Evolutionary conservation across 2,329 filamentous ascomycete species (phyloP), one percentile per base, ranked within the genome.

Genomic region (Lasiodiplodia gonubiensis): DNA sequence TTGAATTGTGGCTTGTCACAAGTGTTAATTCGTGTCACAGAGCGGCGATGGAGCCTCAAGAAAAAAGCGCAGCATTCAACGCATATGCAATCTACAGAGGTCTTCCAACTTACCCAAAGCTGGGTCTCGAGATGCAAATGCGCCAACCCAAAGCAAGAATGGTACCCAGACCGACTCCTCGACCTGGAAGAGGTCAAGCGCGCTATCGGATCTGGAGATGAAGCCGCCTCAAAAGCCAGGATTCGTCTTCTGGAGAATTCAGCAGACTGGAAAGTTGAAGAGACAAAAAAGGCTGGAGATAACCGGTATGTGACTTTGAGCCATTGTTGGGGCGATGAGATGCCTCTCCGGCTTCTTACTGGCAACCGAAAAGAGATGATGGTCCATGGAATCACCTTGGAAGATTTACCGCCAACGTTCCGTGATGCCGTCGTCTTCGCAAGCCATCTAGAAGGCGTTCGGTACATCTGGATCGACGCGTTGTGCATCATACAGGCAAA

Each of bases 51-150:
- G 16, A 4, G 57, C 3, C n/a, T 39, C 8, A 59, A 18, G 55
- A 42, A 8, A 33, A 21, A 12, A 18, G 54, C 48, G 1, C 64
- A 52, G 11, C 48, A 25, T 10, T 65, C 68, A 12, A 23, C 27
- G 23, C 33, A 59, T 21, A 65, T 55, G 12, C n/a, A 30, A 1
- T 66, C 61, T 7, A 35, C 66, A 23, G 61, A 69, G 16, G 25
- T 69, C 8, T 46, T 70, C 14, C 27, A 69, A 14, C 33, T 69
- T 25, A 46, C 69, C n/a, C 55, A 57, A 25, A 60, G 14, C 4
- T 72, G 71, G 71, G 67, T 72, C 16, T 37, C 64, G 30, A 49
- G 49, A 6, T 72, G 71, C 57, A 67, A 35, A 39, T 70, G 70
- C 30, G 67, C 69, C 30, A 30, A n/a, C 30, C 1, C 23, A 18